phyloP scores from a whole-genome alignment of 2,329 filamentous ascomycete genomes.

The Lasiodiplodia gonubiensis region DNA sequence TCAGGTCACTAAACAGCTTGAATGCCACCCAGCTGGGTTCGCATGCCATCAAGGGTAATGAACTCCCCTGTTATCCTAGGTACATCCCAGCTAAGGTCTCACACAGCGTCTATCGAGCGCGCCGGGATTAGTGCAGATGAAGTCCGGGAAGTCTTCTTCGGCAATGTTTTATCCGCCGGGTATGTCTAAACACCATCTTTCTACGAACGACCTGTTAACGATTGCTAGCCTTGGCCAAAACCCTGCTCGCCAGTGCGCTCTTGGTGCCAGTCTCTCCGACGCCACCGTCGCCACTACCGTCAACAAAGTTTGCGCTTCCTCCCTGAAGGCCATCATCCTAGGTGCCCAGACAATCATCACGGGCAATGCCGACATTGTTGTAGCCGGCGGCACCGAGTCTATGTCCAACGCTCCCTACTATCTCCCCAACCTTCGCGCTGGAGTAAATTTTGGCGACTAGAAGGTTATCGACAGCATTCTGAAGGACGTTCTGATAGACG shows the following conservation, averaged over 20 bases:
- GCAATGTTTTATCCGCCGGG: constrained; percentile 97
- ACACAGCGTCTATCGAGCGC: constrained; percentile 77
- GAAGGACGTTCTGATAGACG: constrained; percentile 93
- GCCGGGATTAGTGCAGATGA: constrained; percentile 86
- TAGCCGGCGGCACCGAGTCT: constrained; percentile 94
- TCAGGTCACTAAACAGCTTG: constrained; percentile 84
- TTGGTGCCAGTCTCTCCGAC: constrained; percentile 83
- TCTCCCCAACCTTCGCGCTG: constrained; percentile 81
- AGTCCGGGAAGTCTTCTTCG: constrained; percentile 96
- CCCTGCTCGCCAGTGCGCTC: constrained; percentile 90
- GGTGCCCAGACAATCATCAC: constrained; percentile 97
- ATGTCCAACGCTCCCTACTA: constrained; percentile 99
- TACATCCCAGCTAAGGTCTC: constrained; percentile 32
- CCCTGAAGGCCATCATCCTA: constrained; percentile 91
- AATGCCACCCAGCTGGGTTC: constrained; percentile 88
- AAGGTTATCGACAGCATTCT: constrained; percentile 87
- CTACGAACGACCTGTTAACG: neutral
- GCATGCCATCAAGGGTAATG: constrained; percentile 86
- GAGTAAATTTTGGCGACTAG: constrained; percentile 93
- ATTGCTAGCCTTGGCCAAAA: constrained; percentile 83
- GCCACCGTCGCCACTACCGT: constrained; percentile 86
- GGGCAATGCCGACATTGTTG: constrained; percentile 88
- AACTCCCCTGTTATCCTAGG: constrained; percentile 30
- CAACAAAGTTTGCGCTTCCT: constrained; percentile 99
- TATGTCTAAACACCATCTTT: constrained; percentile 52